Base-by-base conservation (phyloP, 2,329 filamentous ascomycete species). In the Calonectria pauciramosa region DNA sequence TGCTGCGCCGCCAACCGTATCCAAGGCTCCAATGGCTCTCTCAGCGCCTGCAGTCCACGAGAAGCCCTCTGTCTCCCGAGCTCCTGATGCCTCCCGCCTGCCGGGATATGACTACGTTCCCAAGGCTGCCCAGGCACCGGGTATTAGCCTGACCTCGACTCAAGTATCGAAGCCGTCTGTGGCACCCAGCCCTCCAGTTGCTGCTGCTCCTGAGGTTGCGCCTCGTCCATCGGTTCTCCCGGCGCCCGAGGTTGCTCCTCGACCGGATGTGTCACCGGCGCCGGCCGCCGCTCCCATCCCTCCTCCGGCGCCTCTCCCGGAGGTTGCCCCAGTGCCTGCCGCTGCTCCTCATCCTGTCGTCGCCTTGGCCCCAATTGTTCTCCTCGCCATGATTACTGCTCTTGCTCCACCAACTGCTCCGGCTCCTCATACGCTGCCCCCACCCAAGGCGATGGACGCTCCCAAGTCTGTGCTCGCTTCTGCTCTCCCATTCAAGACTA, bases 301-400 rank as follows among this genome's bases (percentile, higher is more conserved):
- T 30, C 47, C 63, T 11, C 38, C 23, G 9, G 73, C 74, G 1
- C 77, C 74, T 9, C 44, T 68, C 7, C 78, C 78, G 5, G 38
- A 44, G 26, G n/a, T 28, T 14, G 77, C 74, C 34, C 56, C 67
- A n/a, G 52, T 44, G 18, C 74, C 74, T 20, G 20, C 47, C 8
- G 32, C 54, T 28, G 75, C 78, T n/a, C 69, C 66, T 60, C 14
- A 76, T 1, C 78, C 78, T 14, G 18, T 64, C 18, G 56, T 76
- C 9, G 32, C 70, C 16, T 38, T 78, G 8, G 77, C 64, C 1
- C 78, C 78, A 5, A 72, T 76, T 4, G 70, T 80, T 13, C 71
- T 59, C 4, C 52, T 54, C 2, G 71, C 68, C 2, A 44, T 79
- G 49, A 32, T 47, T 1, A 71, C 66, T 20, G 73, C 54, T 23